Evolutionary conservation across 2,329 filamentous ascomycete genomes (phyloP).

Genomic region (Pyrenophora graminea): DNA sequence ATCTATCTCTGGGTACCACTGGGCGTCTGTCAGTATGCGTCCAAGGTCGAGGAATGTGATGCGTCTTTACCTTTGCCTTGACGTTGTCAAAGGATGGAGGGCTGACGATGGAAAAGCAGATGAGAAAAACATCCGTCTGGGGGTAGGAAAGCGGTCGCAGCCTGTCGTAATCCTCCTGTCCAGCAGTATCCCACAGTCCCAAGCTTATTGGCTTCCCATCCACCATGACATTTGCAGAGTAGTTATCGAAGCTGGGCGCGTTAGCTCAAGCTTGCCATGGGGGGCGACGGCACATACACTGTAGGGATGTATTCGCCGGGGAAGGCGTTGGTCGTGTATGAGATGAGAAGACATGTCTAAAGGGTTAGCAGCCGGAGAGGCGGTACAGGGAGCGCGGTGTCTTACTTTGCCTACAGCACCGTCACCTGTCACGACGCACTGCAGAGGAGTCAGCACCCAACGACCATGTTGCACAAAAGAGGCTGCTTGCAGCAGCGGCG

Average conservation of each 20-base stretch:
- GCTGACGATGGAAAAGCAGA: slow-evolving; percentile 98
- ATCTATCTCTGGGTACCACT: slow-evolving; percentile 98
- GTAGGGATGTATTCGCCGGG: slow-evolving; percentile 99
- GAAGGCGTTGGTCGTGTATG: slow-evolving; percentile 98
- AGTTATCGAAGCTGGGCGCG: slow-evolving; percentile 84
- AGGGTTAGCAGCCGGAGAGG: slow-evolving; percentile 31
- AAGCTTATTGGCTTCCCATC: slow-evolving; percentile 97
- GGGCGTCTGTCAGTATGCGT: slow-evolving; percentile 9
- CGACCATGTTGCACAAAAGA: neutral
- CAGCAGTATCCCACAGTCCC: slow-evolving; percentile 97
- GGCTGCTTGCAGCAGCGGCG: slow-evolving; percentile 5
- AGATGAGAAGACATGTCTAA: slow-evolving; percentile 97
- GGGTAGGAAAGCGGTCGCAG: slow-evolving; percentile 94
- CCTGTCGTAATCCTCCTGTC: slow-evolving; percentile 97
- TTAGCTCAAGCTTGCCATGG: slow-evolving; percentile 28
- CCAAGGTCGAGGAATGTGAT: neutral
- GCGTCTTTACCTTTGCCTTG: slow-evolving; percentile 79
- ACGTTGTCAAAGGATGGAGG: slow-evolving; percentile 99
- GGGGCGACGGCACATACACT: slow-evolving; percentile 64
- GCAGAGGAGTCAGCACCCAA: slow-evolving; percentile 28
- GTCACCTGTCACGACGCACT: slow-evolving; percentile 99
- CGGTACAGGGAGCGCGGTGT: slow-evolving; percentile 22
- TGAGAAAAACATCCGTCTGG: slow-evolving; percentile 97
- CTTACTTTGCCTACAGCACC: slow-evolving; percentile 97
- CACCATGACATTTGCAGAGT: slow-evolving; percentile 98